Evolutionary conservation across 73 alveolate genomes (phyloP), one percentile per base, ranked within the genome.

Genomic region (Blepharisma japonicum): DNA sequence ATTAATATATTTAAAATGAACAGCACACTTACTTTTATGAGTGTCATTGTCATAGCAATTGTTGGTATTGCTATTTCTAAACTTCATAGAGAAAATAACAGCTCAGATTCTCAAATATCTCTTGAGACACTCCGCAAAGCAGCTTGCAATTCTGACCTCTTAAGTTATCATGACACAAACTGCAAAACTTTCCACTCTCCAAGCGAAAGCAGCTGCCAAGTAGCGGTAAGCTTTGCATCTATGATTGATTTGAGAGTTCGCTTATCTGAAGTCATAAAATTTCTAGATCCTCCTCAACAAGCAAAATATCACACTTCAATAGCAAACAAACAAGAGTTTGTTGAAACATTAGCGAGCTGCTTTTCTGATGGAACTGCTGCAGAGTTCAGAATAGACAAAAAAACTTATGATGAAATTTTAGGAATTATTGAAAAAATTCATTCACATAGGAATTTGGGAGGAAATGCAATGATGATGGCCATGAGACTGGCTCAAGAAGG

Each of bases 311-410:
- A 61, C 23, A 39, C 14, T 8, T 0, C 39, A 61, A 25, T 61
- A 18, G 23, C 14, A 14, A 18, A n/a, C 14, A 61, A 25, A 25
- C 74, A 61, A 61, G 50, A 61, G 23, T 14, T 61, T n/a, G 47
- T 61, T 0, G 74, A 61, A 5, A 61, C 74, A 8, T 9, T 61
- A 9, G 74, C 74, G 11, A 14, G 11, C 5, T 20, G 74, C 47
- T 61, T 61, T 61, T 14, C 46, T 61, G 47, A n/a, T 20, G 74
- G 74, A 2, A n/a, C 47, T 18, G 74, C 74, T 61, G 74, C 74
- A 14, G 74, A 61, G 23, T 61, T 20, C 23, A 0, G 74, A 14
- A 4, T 61, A 18, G 18, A n/a, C 23, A 61, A 61, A 61, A 48
- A 0, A 25, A 14, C 23, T 8, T 61, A 14, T 61, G 74, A 61